Base-by-base conservation (phyloP, 192 early-diverging fungal genomes). In the Linnemannia zychae region DNA sequence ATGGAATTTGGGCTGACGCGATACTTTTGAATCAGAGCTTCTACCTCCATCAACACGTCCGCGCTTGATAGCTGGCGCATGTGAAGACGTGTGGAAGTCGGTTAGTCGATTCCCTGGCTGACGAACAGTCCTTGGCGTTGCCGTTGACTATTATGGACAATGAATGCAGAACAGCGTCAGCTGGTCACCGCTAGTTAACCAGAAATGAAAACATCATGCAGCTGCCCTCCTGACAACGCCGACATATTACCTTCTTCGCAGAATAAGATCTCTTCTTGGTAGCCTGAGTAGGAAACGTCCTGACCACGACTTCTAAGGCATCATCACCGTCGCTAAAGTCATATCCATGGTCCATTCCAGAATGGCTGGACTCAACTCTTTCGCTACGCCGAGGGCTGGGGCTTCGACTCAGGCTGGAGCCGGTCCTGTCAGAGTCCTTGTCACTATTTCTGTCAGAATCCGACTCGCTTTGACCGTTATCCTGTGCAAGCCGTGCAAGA, bases 401-500 rank as follows among this genome's bases (percentile, higher is more conserved):
- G 57, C 24, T n/a, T 20, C 20, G 24, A 22, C 52, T n/a, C 3
- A 22, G 22, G 20, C 22, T 57, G 22, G 52, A 7, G 6, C 22
- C 28, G 9, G 57, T 28, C 24, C 57, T 9, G 11, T 31, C 57
- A 60, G 57, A 3, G 57, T 60, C 57, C 1, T 24, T 7, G 12
- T 60, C 57, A 11, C 24, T 60, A 11, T 9, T n/a, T n/a, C n/a
- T 28, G 24, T 60, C 57, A 24, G 70, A 36, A 34, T 78, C 82
- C 2, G 63, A 37, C 9, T 79, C 83, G 31, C 73, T 75, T 17
- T 71, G 77, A 15, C 63, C 67, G 36, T 48, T 60, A 22, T 85
- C 83, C 34, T 48, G 67, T 17, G 77, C 83, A 2, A 85, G 53
- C 31, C 48, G 50, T 11, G 83, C 83, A 31, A 85, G 71, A 76